A percentile compares a stretch with the other conserved stretches of the same genome.
These are phyloP conservation scores for Phytophthora tubulina DNA, from an alignment of 352 stramenopile species.

Conservation along the genomic window DNA sequence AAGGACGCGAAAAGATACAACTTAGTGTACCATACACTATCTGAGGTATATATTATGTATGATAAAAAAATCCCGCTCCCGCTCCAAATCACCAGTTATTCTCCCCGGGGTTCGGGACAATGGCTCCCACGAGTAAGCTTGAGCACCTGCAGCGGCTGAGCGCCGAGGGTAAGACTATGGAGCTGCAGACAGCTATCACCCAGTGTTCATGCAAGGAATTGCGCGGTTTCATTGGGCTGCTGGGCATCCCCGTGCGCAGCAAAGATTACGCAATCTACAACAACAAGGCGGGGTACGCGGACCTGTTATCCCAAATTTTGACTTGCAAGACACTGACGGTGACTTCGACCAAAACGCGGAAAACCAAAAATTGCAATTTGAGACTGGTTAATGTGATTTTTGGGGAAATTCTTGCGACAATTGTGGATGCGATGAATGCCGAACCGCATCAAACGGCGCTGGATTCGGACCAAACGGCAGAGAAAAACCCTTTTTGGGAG, in stretches of 20 bases:
- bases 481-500: constrained; percentile 4
- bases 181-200: neutral
- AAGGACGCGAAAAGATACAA: constrained; percentile 32
- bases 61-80: neutral
- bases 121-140: neutral
- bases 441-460: constrained; percentile 1
- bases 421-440: neutral
- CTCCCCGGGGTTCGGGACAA: neutral
- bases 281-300: constrained; percentile 13
- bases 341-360: neutral
- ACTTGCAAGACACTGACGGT: neutral
- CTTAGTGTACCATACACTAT: constrained; percentile 10
- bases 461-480: neutral
- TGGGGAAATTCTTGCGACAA: neutral
- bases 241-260: constrained; percentile 14
- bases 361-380: constrained; percentile 2
- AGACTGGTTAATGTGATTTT: constrained; percentile 9
- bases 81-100: neutral
- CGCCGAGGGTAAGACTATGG: neutral
- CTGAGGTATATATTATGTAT: neutral
- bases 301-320: constrained; percentile 16
- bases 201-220: constrained; percentile 6
- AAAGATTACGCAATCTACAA: constrained; percentile 23
- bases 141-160: constrained; percentile 1
- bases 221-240: neutral